phyloP scores from a whole-genome alignment of 257 asterid genomes.

The Primulina huaijiensis region DNA sequence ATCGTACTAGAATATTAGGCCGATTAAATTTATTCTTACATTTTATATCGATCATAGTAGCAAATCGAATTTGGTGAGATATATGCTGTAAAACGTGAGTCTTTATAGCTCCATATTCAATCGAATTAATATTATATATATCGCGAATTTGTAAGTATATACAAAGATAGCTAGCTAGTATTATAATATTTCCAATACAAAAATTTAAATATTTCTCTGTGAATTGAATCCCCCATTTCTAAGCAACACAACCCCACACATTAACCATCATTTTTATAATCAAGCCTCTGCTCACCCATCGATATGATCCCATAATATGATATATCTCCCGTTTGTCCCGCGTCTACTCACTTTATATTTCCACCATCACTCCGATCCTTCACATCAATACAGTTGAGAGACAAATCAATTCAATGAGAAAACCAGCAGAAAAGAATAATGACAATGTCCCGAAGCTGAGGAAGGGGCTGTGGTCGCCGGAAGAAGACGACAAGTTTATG shows the following conservation, averaged over 20 bases:
- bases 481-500: slow-evolving; percentile 59
- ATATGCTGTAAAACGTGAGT: too few species aligned
- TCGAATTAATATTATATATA: too few species aligned
- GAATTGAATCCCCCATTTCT: slow-evolving; percentile 43
- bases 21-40: too few species aligned
- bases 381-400: slow-evolving; percentile 50
- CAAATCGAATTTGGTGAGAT: too few species aligned
- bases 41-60: too few species aligned
- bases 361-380: slow-evolving; percentile 30
- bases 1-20: too few species aligned
- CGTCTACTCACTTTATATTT: slow-evolving; percentile 12
- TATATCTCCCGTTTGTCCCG: slow-evolving; percentile 13
- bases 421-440: slow-evolving; percentile 35
- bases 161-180: too few species aligned
- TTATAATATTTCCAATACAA: too few species aligned
- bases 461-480: slow-evolving; percentile 65
- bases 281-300: too few species aligned
- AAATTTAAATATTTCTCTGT: too few species aligned
- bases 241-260: slow-evolving; percentile 73
- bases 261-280: slow-evolving; percentile 35
- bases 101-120: too few species aligned
- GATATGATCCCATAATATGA: neutral
- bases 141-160: too few species aligned
- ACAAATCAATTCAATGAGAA: slow-evolving; percentile 34
- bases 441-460: slow-evolving; percentile 32